A percentile compares a stretch with the other conserved stretches of the same genome.
Conservation (phyloP, 495 filamentous ascomycete species). For the Neurospora africana region DNA sequence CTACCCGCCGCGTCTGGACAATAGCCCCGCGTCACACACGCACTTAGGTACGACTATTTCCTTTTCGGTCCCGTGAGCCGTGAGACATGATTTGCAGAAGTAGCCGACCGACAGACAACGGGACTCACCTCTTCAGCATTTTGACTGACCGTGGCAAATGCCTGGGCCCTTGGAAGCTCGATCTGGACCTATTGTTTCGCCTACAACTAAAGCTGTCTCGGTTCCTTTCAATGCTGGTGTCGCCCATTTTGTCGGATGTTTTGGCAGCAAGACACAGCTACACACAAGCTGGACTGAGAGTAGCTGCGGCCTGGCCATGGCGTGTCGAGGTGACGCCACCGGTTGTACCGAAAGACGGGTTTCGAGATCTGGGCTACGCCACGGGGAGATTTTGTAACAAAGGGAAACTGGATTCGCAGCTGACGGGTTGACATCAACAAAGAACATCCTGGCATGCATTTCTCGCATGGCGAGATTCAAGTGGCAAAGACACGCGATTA, state of each 20-base stretch:
- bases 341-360: background rate
- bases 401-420: background rate
- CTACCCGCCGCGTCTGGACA: background rate
- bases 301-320: background rate
- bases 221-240: background rate
- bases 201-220: background rate
- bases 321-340: background rate
- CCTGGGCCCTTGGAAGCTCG: background rate
- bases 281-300: background rate
- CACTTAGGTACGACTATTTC: background rate
- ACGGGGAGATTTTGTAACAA: background rate
- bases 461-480: background rate
- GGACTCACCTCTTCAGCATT: background rate
- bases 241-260: background rate
- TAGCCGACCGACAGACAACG: background rate
- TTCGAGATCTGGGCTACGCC: background rate
- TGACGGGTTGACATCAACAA: background rate
- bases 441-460: background rate
- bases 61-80: background rate
- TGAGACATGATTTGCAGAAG: background rate
- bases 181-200: background rate
- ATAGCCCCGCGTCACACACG: background rate
- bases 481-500: background rate
- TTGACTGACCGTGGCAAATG: background rate
- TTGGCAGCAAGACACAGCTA: background rate